Conservation (phyloP, 73 alveolate genomes). For the Paramecium pentaurelia region DNA sequence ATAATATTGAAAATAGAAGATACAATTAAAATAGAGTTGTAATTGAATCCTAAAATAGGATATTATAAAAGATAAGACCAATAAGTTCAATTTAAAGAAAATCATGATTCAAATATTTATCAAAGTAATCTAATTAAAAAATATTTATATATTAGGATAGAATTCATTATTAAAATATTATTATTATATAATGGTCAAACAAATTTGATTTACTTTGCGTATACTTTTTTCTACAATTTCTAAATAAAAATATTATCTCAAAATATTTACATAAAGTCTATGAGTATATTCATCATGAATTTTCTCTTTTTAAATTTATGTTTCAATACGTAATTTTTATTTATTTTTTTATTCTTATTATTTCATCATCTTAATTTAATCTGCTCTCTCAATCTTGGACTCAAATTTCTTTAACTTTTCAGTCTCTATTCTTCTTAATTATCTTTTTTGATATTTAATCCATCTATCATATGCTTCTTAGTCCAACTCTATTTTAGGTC, state of each 20-base stretch:
- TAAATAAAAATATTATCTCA: not conserved
- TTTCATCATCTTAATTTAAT: not conserved
- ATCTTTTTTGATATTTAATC: not conserved
- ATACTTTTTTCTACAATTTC: not conserved
- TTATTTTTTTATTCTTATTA: not conserved
- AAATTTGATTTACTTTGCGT: not conserved
- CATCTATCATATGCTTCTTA: not conserved
- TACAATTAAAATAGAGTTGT: constrained; percentile 37
- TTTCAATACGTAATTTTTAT: not conserved
- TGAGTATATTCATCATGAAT: not conserved
- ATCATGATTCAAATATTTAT: not conserved
- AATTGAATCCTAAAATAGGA: constrained; percentile 16
- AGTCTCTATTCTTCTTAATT: not conserved
- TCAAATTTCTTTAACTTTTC: not conserved
- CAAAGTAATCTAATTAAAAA: not conserved
- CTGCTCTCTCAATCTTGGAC: not conserved
- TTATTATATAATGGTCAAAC: not conserved
- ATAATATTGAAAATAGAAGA: constrained; percentile 29
- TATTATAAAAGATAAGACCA: constrained; percentile 1
- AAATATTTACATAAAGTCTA: not conserved
- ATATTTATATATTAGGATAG: not conserved
- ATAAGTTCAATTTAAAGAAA: constrained; percentile 13
- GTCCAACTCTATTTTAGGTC: not conserved
- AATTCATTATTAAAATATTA: too few relatives aligned
- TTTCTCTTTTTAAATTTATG: not conserved